Conservation (phyloP, 208 protist species). For the Leptomonas pyrrhocoris region DNA sequence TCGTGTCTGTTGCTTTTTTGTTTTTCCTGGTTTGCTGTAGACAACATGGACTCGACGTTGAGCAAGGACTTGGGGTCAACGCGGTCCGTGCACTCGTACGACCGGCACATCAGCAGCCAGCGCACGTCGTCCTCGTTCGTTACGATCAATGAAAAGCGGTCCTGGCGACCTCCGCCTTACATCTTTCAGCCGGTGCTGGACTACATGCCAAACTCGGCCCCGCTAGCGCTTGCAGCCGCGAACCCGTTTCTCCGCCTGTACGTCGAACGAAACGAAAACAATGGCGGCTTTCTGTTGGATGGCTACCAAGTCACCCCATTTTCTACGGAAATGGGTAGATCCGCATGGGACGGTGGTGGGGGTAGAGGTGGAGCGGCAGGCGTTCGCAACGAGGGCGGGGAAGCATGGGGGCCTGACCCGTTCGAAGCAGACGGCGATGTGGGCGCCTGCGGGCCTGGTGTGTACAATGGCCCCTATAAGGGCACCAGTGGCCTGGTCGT, state of each 20-base stretch:
- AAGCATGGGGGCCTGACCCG: neutral
- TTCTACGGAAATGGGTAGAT: neutral
- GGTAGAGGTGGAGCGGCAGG: neutral
- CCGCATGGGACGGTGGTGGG: conserved; percentile 2
- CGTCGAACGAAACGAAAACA: conserved; percentile 41
- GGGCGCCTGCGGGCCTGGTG: neutral
- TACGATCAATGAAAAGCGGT: conserved; percentile 46
- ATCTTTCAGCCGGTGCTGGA: conserved; percentile 39
- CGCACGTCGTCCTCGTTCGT: conserved; percentile 44
- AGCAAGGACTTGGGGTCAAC: conserved; percentile 20
- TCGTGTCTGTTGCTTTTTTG: neutral
- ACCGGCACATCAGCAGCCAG: conserved; percentile 19
- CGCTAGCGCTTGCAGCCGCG: conserved; percentile 41
- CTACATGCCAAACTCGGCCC: conserved; percentile 41
- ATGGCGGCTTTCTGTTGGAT: conserved; percentile 28
- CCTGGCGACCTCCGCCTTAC: conserved; percentile 40
- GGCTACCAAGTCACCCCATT: conserved; percentile 36
- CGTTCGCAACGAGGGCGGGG: conserved; percentile 2
- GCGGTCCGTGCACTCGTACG: conserved; percentile 28
- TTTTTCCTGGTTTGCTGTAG: no score
- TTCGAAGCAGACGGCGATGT: neutral
- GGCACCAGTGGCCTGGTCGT: conserved; percentile 36
- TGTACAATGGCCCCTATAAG: conserved; percentile 12
- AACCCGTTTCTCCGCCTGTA: conserved; percentile 52
- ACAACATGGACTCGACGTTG: conserved; percentile 25